These are phyloP conservation scores for Termitomyces sp. DNA, from an alignment of 768 basidiomycete genomes.

Conservation along the genomic window DNA sequence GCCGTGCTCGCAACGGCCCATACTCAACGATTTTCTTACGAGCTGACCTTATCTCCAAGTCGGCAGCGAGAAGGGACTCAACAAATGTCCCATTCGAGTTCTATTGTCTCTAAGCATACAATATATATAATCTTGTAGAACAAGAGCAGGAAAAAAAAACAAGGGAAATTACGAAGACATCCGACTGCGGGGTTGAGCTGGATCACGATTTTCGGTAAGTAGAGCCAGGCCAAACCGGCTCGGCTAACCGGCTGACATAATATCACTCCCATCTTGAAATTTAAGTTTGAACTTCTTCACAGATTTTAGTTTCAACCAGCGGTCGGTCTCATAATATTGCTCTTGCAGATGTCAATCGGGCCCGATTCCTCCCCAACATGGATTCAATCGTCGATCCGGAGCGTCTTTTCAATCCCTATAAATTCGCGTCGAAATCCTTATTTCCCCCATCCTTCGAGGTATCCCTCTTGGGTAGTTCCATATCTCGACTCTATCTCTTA, in stretches of 20 bases:
- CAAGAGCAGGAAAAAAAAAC: too few relatives aligned
- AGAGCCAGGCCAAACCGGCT: too few relatives aligned
- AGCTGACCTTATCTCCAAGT: too few relatives aligned
- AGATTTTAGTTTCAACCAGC: constrained; percentile 13
- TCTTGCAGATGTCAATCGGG: neutral
- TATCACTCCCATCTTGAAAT: constrained; percentile 3
- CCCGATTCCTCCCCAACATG: constrained; percentile 3
- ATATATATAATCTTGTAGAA: too few relatives aligned
- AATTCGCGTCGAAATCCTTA: constrained; percentile 1
- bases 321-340: constrained; percentile 9
- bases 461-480: constrained; percentile 10
- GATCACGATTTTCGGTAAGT: too few relatives aligned
- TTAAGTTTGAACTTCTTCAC: constrained; percentile 1
- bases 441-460: constrained; percentile 12
- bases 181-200: too few relatives aligned
- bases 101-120: too few relatives aligned
- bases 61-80: too few relatives aligned
- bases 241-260: constrained; percentile 5
- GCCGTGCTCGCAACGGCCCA: too few relatives aligned
- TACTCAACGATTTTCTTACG: too few relatives aligned
- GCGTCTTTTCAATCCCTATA: constrained; percentile 6
- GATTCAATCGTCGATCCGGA: constrained; percentile 9
- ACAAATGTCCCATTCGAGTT: too few relatives aligned
- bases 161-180: too few relatives aligned
- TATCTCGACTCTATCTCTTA: neutral